Conservation (phyloP, 495 filamentous ascomycete species). For the Penicillium antarcticum region DNA sequence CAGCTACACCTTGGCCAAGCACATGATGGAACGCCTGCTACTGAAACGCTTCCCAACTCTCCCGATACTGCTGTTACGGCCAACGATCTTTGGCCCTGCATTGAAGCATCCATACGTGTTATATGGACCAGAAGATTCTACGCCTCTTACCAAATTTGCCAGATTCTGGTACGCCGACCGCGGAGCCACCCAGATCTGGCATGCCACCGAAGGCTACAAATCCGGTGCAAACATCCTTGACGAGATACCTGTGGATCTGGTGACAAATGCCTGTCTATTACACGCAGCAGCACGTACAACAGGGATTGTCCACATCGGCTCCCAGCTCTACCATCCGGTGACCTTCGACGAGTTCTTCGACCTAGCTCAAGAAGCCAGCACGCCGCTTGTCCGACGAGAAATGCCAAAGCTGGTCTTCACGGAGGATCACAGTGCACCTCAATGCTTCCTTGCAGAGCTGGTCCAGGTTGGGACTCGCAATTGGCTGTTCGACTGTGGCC, state of each 20-base stretch:
- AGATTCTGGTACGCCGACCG: constrained; percentile 25
- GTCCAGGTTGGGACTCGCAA: constrained; percentile 32
- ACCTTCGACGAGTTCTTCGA: constrained; percentile 31
- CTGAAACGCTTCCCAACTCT: constrained; percentile 25
- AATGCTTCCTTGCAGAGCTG: constrained; percentile 34
- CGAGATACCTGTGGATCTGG: constrained; percentile 40
- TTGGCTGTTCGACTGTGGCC: constrained; percentile 37
- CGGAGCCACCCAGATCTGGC: constrained; percentile 30
- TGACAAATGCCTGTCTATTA: constrained; percentile 37
- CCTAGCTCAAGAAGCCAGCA: constrained; percentile 15
- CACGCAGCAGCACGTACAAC: constrained; percentile 33
- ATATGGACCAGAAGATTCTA: constrained; percentile 35
- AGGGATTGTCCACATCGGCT: constrained; percentile 33
- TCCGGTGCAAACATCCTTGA: constrained; percentile 35
- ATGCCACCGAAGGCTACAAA: constrained; percentile 28
- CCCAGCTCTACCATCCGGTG: constrained; percentile 27
- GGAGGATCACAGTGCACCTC: constrained; percentile 22
- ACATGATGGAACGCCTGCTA: constrained; percentile 38
- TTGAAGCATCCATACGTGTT: constrained; percentile 35
- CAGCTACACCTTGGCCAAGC: constrained; percentile 37
- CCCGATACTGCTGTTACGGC: constrained; percentile 35
- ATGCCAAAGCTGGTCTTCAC: constrained; percentile 29
- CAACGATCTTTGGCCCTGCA: constrained; percentile 40
- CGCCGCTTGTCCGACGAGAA: constrained; percentile 16
- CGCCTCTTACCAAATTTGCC: constrained; percentile 35